Conservation (phyloP, 192 early-diverging fungal genomes). For the Coemansia sp. region DNA sequence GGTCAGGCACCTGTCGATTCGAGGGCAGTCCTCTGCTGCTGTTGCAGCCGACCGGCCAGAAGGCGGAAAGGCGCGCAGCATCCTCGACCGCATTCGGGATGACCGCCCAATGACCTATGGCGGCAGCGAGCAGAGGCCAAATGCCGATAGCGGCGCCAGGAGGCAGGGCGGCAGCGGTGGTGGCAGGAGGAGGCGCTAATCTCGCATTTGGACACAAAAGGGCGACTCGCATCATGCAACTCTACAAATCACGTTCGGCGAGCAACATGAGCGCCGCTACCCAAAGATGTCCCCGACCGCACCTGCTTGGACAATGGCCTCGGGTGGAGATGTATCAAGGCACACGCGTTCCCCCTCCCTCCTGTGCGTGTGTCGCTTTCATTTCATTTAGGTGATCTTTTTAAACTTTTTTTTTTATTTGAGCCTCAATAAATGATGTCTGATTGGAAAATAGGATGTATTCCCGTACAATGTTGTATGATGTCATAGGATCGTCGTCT, state of each 20-base stretch:
- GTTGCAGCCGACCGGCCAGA: neutral
- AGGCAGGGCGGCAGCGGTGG: conserved; percentile 17
- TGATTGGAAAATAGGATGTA: too few relatives aligned
- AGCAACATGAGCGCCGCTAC: neutral
- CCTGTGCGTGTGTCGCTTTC: too few relatives aligned
- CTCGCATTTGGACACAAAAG: neutral
- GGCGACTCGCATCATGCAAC: neutral
- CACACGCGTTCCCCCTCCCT: too few relatives aligned
- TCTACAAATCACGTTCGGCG: neutral
- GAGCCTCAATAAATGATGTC: too few relatives aligned
- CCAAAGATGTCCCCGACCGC: too few relatives aligned
- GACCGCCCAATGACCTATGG: conserved; percentile 13
- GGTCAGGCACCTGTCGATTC: conserved; percentile 18
- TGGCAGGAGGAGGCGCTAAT: neutral
- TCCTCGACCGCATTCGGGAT: conserved; percentile 38
- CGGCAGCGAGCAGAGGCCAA: neutral
- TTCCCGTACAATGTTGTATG: too few relatives aligned
- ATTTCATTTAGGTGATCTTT: too few relatives aligned
- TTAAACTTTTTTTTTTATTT: too few relatives aligned
- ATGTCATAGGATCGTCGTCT: too few relatives aligned
- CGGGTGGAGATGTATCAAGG: too few relatives aligned
- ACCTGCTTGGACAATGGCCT: too few relatives aligned
- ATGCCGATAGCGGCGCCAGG: conserved; percentile 1
- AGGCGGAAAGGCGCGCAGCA: conserved; percentile 17
- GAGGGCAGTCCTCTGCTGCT: conserved; percentile 10